A percentile compares a stretch with the other conserved stretches of the same genome.
phyloP scores from a whole-genome alignment of 176 grass and related monocot genomes.

The Ampelocalamus luodianensis region DNA sequence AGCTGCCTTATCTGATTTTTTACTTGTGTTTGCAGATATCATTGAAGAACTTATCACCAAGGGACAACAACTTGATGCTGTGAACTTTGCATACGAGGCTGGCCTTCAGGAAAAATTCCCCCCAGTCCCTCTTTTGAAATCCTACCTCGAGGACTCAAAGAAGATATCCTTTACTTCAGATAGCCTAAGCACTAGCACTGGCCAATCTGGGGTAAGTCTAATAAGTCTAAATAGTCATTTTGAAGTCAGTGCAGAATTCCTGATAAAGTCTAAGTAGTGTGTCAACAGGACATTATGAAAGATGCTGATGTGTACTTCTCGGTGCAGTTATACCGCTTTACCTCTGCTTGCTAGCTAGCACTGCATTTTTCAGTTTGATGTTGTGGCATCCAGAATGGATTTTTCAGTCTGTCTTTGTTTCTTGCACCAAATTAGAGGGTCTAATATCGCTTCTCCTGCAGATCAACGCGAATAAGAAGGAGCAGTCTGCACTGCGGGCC shows the following conservation, averaged over 20 bases:
- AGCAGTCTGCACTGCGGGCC: slow-evolving; percentile 63
- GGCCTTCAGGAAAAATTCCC: slow-evolving; percentile 75
- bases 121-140: slow-evolving; percentile 68
- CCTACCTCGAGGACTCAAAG: slow-evolving; percentile 70
- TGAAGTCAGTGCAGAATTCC: not conserved
- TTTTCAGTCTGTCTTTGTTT: not conserved
- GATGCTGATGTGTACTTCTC: not conserved
- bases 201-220: slow-evolving; percentile 60
- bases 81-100: slow-evolving; percentile 82
- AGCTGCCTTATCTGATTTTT: slow-evolving; percentile 9
- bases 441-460: slow-evolving; percentile 38
- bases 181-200: slow-evolving; percentile 36
- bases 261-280: not conserved
- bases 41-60: slow-evolving; percentile 73
- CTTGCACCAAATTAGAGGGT: not conserved
- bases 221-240: not conserved
- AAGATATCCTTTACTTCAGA: slow-evolving; percentile 53
- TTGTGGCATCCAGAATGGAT: not conserved
- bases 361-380: not conserved
- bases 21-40: slow-evolving; percentile 55
- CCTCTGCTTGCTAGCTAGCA: not conserved
- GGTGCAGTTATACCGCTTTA: slow-evolving; percentile 1
- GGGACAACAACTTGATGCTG: slow-evolving; percentile 78
- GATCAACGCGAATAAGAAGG: slow-evolving; percentile 63
- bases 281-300: not conserved